Base-by-base conservation (phyloP, 225 moss, liverwort and hornwort genomes). In the Marchantia paleacea region DNA sequence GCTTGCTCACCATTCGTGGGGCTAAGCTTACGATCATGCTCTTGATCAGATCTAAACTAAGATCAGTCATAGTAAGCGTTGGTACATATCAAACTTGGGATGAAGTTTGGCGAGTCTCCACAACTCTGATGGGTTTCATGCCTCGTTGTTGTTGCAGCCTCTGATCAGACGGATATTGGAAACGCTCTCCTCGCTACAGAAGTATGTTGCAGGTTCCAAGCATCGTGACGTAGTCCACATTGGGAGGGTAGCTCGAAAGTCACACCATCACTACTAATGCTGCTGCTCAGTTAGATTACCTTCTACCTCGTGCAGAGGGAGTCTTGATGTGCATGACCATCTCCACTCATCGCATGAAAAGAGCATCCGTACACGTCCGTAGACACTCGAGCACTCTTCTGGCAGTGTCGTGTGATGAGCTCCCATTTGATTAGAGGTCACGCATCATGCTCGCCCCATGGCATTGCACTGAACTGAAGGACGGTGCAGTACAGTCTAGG, bases 131-230 rank as follows among this genome's bases (percentile, higher is more conserved):
- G 12, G 74, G 12, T 53, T 3, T 55, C 61, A 31, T 61, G 29
- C 30, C 22, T 18, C n/a, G 10, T 20, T 78, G 31, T n/a, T 78
- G 31, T n/a, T 86, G 79, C 75, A 85, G 91, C 86, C 72, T 95
- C 99, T 72, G 84, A 83, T 47, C 88, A 92, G 80, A 76, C 83
- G 48, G 85, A 91, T 19, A 87, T 99, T 70, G 94, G 88, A 80
- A 92, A 89, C 78, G 95, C 91, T n/a, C 84, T 99, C 51, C 82
- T 95, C 25, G 99, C 88, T 30, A 95, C 99, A 58, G 99, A 99
- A 86, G 89, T 80, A 77, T 47, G 78, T 66, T 14, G 39, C 64
- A 78, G 5, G 9, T 50, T 22, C 22, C 18, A 25, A 26, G 52
- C 54, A 12, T 75, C 6, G 24, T 26, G 7, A 75, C 10, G 29